Evolutionary conservation across 441 rosid species (phyloP).

Genomic region (Populus trichocarpa): DNA sequence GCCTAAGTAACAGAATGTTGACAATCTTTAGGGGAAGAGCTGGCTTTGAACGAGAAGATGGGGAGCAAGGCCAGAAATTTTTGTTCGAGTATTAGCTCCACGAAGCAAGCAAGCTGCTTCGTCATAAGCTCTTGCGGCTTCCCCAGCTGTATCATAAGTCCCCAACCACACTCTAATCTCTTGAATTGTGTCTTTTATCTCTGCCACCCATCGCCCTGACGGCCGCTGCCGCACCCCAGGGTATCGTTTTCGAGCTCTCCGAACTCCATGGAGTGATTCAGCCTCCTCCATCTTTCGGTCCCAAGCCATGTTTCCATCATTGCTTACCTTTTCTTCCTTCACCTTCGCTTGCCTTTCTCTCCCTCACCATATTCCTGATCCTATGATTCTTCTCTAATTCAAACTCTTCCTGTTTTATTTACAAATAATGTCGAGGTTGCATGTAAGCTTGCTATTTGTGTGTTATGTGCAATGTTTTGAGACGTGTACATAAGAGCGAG

Average conservation of each 20-base stretch:
- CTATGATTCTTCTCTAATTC: no score
- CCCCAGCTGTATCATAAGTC: conserved; percentile 52
- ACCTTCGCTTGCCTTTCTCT: conserved; percentile 20
- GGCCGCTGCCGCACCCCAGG: conserved; percentile 52
- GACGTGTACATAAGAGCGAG: neutral
- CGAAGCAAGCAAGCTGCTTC: conserved; percentile 56
- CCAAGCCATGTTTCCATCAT: conserved; percentile 17
- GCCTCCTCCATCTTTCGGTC: conserved; percentile 33
- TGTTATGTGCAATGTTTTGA: neutral
- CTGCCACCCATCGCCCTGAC: conserved; percentile 54
- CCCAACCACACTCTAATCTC: conserved; percentile 55
- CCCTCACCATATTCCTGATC: conserved; percentile 1
- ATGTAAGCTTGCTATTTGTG: neutral
- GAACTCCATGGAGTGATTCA: conserved; percentile 23
- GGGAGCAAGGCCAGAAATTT: conserved; percentile 41
- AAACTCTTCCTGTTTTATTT: neutral
- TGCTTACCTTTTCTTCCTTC: conserved; percentile 7
- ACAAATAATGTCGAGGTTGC: neutral
- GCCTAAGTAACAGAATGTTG: conserved; percentile 31
- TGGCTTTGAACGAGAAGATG: conserved; percentile 26
- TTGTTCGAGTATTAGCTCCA: conserved; percentile 49
- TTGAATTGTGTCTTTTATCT: conserved; percentile 47
- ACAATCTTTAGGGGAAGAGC: no score
- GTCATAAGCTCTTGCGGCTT: conserved; percentile 61
- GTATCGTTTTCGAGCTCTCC: neutral